Evolutionary conservation across 2,329 filamentous ascomycete genomes (phyloP).

Genomic region (Colletotrichum spaethianum): DNA sequence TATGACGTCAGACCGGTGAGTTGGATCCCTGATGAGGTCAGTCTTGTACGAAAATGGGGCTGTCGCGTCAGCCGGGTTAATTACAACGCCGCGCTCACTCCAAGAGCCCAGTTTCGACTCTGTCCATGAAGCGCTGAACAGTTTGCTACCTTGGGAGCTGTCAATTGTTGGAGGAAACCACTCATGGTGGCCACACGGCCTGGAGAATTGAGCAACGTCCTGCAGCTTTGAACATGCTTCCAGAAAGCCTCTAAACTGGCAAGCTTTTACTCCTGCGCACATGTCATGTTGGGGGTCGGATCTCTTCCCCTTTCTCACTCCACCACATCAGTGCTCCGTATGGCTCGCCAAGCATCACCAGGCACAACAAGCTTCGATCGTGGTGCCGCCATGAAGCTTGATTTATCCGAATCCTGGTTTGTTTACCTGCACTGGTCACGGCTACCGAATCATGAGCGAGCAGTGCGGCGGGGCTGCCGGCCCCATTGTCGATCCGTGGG

Average conservation of each 20-base stretch:
- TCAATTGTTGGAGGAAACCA: too few relatives aligned
- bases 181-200: not conserved
- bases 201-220: not conserved
- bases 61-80: too few relatives aligned
- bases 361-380: constrained; percentile 1
- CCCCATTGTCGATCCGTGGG: not conserved
- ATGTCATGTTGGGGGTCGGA: too few relatives aligned
- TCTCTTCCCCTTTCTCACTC: too few relatives aligned
- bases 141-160: too few relatives aligned
- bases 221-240: not conserved
- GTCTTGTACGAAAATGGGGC: too few relatives aligned
- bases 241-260: not conserved
- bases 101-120: too few relatives aligned
- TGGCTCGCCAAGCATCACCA: not conserved
- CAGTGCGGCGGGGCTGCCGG: not conserved
- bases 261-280: not conserved
- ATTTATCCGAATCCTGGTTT: not conserved
- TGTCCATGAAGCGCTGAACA: not conserved
- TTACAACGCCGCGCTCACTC: too few relatives aligned
- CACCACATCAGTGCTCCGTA: not conserved
- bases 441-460: not conserved
- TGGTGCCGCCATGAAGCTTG: not conserved
- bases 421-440: not conserved
- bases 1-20: too few relatives aligned
- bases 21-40: too few relatives aligned